A percentile compares a stretch with the other conserved stretches of the same genome.
These are phyloP conservation scores for Fraxinus paxiana DNA, from an alignment of 305 asterid genomes.

Conservation along the genomic window DNA sequence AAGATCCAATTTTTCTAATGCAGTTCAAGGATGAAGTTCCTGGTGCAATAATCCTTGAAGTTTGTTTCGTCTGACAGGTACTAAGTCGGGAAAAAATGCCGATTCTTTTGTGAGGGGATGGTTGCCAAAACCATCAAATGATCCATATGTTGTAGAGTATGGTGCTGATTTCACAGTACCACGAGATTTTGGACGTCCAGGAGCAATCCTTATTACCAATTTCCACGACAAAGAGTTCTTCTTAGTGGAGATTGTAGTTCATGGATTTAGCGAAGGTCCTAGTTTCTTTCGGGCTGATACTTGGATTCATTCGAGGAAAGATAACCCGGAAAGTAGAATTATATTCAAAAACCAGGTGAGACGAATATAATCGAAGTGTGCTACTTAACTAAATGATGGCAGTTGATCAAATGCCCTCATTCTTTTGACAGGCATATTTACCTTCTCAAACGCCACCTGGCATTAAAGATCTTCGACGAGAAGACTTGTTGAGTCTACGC, in stretches of 20 bases:
- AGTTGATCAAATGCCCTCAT: neutral
- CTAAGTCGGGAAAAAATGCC: conserved; percentile 53
- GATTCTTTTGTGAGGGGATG: conserved; percentile 73
- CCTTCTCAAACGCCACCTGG: conserved; percentile 74
- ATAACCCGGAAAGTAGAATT: conserved; percentile 58
- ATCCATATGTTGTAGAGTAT: conserved; percentile 57
- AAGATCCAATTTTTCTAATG: neutral
- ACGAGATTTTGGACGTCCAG: conserved; percentile 62
- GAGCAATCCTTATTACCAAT: conserved; percentile 66
- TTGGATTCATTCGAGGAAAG: conserved; percentile 72
- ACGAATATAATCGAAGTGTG: neutral
- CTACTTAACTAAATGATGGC: neutral
- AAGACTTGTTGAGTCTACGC: conserved; percentile 57
- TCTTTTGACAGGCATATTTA: conserved; percentile 48
- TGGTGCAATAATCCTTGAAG: neutral
- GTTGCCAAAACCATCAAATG: conserved; percentile 49
- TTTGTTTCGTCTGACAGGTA: conserved; percentile 34
- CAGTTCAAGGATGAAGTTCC: neutral
- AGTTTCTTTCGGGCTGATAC: conserved; percentile 57
- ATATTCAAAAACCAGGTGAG: conserved; percentile 68
- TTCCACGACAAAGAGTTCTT: conserved; percentile 62
- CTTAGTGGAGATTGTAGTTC: conserved; percentile 61
- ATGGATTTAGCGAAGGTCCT: conserved; percentile 57
- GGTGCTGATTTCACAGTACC: conserved; percentile 57
- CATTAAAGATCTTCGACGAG: conserved; percentile 57